These are phyloP conservation scores for Aphanomyces invadans DNA, from an alignment of 352 stramenopile species.

Conservation along the genomic window DNA sequence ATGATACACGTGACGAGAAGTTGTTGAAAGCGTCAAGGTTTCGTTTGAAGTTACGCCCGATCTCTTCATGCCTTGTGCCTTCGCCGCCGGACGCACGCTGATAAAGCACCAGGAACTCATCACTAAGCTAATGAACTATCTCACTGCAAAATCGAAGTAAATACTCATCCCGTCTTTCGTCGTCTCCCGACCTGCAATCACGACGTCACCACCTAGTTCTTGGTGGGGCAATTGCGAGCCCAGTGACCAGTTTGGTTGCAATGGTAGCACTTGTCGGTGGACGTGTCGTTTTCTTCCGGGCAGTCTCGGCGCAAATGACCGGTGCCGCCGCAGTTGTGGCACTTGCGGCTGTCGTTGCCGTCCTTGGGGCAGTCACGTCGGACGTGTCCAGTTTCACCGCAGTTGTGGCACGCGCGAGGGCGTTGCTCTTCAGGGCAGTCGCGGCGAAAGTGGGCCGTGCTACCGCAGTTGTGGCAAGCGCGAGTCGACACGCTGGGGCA, in stretches of 20 bases:
- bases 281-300: slow-evolving; percentile 61
- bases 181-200: background rate
- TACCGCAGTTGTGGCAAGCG: slow-evolving; percentile 78
- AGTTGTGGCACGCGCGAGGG: slow-evolving; percentile 78
- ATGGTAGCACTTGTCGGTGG: slow-evolving; percentile 76
- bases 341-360: slow-evolving; percentile 57
- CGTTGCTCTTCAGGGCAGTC: slow-evolving; percentile 67
- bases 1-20: too few relatives aligned
- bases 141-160: slow-evolving; percentile 22
- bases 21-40: too few relatives aligned
- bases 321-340: slow-evolving; percentile 60
- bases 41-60: background rate
- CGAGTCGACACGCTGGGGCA: slow-evolving; percentile 43
- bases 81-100: background rate
- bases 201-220: slow-evolving; percentile 1
- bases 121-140: slow-evolving; percentile 18
- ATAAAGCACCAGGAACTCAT: slow-evolving; percentile 24
- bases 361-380: slow-evolving; percentile 68
- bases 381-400: slow-evolving; percentile 55
- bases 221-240: slow-evolving; percentile 62
- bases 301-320: slow-evolving; percentile 73
- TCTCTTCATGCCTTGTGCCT: too few relatives aligned
- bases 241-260: slow-evolving; percentile 69
- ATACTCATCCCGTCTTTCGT: slow-evolving; percentile 19
- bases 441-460: slow-evolving; percentile 64